Conservation (phyloP, 192 early-diverging fungal species). For the Podila epigama region DNA sequence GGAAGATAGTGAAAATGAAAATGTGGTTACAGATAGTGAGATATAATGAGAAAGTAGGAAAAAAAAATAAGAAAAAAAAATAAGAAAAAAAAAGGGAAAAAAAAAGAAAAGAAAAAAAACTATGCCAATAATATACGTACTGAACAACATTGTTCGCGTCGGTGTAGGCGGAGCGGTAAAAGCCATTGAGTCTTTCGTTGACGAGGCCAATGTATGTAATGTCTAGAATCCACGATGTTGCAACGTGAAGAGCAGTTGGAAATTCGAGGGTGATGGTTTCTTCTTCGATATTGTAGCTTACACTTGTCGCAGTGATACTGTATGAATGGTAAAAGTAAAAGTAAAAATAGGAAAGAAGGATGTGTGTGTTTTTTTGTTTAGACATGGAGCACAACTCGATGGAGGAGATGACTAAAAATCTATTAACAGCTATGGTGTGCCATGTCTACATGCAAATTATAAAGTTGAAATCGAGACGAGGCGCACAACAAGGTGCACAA, state of each 20-base stretch:
- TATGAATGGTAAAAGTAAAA: background rate
- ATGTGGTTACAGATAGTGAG: background rate
- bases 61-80: background rate
- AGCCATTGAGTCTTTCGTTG: conserved; percentile 85
- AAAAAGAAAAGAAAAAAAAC: background rate
- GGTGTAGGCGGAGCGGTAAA: conserved; percentile 82
- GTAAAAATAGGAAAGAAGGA: background rate
- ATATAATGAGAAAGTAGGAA: background rate
- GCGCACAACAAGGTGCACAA: background rate
- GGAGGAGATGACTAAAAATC: no score
- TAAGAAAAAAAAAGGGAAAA: background rate
- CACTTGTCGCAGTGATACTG: conserved; percentile 45
- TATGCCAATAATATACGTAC: conserved; percentile 33
- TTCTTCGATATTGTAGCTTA: conserved; percentile 47
- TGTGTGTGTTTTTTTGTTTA: no score
- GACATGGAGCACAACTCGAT: no score
- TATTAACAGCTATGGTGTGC: no score
- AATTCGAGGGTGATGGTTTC: conserved; percentile 57
- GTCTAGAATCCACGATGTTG: conserved; percentile 55
- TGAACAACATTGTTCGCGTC: conserved; percentile 63
- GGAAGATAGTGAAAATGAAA: background rate
- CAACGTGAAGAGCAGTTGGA: conserved; percentile 54
- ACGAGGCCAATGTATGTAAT: conserved; percentile 63
- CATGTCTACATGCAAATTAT: no score
- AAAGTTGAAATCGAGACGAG: background rate